These are phyloP conservation scores for Vitellaria paradoxa DNA, from an alignment of 179 eudicot species.

Conservation along the genomic window DNA sequence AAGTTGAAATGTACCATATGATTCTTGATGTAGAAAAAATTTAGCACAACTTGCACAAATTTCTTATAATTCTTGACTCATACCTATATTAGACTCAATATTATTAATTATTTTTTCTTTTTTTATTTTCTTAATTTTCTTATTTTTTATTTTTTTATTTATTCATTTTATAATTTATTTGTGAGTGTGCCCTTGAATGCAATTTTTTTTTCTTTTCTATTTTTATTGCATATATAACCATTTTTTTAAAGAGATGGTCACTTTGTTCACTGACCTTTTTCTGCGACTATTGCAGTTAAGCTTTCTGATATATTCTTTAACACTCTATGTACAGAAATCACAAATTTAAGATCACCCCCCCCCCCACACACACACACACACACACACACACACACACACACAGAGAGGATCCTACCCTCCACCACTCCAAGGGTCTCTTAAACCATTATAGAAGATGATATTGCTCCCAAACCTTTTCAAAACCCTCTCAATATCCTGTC, in stretches of 20 bases:
- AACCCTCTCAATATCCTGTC: conserved; percentile 55
- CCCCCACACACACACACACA: too few relatives aligned
- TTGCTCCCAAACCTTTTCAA: conserved; percentile 71
- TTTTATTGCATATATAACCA: background rate
- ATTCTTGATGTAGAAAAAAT: too few relatives aligned
- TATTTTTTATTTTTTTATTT: too few relatives aligned
- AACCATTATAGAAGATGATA: conserved; percentile 74
- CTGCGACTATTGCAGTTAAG: conserved; percentile 60
- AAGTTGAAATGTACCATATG: too few relatives aligned
- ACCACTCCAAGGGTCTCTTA: conserved; percentile 87
- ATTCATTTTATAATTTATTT: too few relatives aligned
- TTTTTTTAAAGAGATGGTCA: background rate
- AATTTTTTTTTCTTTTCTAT: background rate
- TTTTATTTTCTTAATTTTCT: too few relatives aligned
- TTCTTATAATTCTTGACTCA: too few relatives aligned
- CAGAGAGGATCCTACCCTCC: conserved; percentile 53
- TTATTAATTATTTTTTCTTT: too few relatives aligned
- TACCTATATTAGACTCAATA: too few relatives aligned
- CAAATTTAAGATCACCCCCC: background rate
- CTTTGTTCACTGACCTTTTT: conserved; percentile 47
- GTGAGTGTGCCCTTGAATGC: too few relatives aligned
- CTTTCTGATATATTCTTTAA: conserved; percentile 57
- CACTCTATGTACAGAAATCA: conserved; percentile 41
- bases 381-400: too few relatives aligned
- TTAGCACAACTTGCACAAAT: too few relatives aligned